A percentile compares a stretch with the other conserved stretches of the same genome.
Conservation (phyloP, 225 moss, liverwort and hornwort species). For the Bryum argenteum region DNA sequence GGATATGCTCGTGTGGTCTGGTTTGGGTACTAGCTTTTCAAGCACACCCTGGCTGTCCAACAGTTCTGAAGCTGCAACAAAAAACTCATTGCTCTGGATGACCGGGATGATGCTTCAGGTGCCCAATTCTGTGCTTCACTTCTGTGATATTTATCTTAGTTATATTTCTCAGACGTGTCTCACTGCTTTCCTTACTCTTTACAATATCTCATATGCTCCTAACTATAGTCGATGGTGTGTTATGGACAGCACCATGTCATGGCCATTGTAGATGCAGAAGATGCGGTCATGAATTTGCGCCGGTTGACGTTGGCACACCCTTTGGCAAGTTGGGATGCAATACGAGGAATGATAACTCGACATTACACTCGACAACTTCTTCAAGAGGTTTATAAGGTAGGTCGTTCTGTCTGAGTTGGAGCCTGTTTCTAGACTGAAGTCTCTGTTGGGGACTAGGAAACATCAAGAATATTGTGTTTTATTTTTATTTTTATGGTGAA, state of each 20-base stretch:
- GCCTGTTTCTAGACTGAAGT: background rate
- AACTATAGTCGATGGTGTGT: conserved; percentile 19
- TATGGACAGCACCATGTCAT: conserved; percentile 85
- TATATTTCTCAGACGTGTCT: conserved; percentile 1
- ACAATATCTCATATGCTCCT: conserved; percentile 23
- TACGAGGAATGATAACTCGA: conserved; percentile 92
- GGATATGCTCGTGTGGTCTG: conserved; percentile 9
- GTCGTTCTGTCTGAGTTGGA: conserved; percentile 10
- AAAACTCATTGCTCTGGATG: conserved; percentile 80
- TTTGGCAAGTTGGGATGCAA: conserved; percentile 96
- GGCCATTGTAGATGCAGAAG: conserved; percentile 93
- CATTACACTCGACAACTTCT: conserved; percentile 94
- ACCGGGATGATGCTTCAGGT: conserved; percentile 96
- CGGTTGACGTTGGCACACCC: conserved; percentile 85
- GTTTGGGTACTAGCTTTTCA: conserved; percentile 62
- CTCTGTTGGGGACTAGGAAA: background rate
- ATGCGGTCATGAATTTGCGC: conserved; percentile 82
- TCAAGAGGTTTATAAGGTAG: conserved; percentile 93
- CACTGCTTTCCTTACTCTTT: conserved; percentile 1
- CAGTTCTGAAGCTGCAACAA: conserved; percentile 66
- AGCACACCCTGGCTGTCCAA: conserved; percentile 97
- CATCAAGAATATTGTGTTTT: conserved; percentile 12
- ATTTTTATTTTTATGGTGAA: background rate
- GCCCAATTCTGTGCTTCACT: conserved; percentile 21
- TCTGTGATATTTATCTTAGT: conserved; percentile 9